phyloP scores from a whole-genome alignment of 495 filamentous ascomycete species.

The Xylaria curta region DNA sequence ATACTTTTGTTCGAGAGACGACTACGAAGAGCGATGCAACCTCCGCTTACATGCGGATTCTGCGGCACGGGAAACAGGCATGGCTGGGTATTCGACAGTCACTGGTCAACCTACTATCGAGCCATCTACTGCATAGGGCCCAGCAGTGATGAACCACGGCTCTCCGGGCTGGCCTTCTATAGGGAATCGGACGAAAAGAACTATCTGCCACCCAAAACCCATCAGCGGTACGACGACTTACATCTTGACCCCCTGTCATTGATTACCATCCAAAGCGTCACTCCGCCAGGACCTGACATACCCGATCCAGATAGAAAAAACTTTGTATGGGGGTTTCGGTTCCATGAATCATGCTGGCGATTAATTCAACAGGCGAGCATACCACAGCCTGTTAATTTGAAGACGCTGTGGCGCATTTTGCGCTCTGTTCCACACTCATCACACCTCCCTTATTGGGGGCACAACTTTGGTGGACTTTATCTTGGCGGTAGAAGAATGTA shows the following conservation, averaged over 20 bases:
- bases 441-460: slow-evolving; percentile 18
- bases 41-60: slow-evolving; percentile 17
- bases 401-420: slow-evolving; percentile 25
- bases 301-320: background rate
- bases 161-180: slow-evolving; percentile 19
- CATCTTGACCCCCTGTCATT: slow-evolving; percentile 1
- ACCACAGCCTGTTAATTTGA: slow-evolving; percentile 16
- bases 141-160: background rate
- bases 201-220: slow-evolving; percentile 8
- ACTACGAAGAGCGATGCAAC: slow-evolving; percentile 2
- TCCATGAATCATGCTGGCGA: slow-evolving; percentile 28
- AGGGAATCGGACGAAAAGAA: background rate
- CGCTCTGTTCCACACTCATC: slow-evolving; percentile 20
- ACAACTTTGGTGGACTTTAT: slow-evolving; percentile 20
- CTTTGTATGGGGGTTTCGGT: slow-evolving; percentile 25
- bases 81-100: background rate
- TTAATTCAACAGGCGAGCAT: slow-evolving; percentile 23
- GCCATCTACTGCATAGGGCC: slow-evolving; percentile 24
- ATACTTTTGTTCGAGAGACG: background rate
- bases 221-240: slow-evolving; percentile 22
- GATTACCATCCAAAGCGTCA: slow-evolving; percentile 13
- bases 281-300: slow-evolving; percentile 9
- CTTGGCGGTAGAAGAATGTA: background rate
- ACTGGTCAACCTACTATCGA: slow-evolving; percentile 21
- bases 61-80: slow-evolving; percentile 4